Percentiles rank a stretch among this genome's conserved stretches.
phyloP scores from a whole-genome alignment of 139 green algal genomes.

The Coelastrella sp. region DNA sequence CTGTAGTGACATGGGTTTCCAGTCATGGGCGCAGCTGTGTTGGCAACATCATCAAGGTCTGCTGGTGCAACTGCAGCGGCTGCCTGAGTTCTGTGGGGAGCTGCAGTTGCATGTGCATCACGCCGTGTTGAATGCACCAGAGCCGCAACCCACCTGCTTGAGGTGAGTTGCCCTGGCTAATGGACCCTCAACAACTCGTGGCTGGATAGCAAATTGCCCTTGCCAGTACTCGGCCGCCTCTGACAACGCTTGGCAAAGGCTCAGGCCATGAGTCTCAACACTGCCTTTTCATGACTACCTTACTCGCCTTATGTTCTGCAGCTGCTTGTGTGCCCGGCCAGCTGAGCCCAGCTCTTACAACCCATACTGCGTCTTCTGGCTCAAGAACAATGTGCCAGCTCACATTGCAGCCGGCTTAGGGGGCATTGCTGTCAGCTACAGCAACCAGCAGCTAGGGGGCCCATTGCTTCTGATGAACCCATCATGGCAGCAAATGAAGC shows the following conservation, averaged over 20 bases:
- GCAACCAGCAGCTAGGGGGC: too few species aligned
- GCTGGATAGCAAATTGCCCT: too few species aligned
- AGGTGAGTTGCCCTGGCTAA: too few species aligned
- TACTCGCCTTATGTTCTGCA: background rate
- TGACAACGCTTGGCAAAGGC: too few species aligned
- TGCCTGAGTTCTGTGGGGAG: background rate
- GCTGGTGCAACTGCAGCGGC: conserved; percentile 13
- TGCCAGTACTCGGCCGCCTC: too few species aligned
- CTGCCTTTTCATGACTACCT: too few species aligned
- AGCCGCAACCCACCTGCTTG: background rate
- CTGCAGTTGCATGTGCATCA: conserved; percentile 9
- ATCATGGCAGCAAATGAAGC: too few species aligned
- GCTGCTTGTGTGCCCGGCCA: background rate
- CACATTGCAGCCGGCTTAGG: too few species aligned
- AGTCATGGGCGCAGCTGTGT: background rate
- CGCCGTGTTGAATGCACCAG: background rate
- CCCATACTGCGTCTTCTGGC: background rate
- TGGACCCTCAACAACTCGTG: too few species aligned
- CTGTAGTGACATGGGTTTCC: background rate
- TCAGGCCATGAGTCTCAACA: too few species aligned
- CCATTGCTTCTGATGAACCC: too few species aligned
- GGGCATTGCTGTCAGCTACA: too few species aligned
- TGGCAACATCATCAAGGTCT: conserved; percentile 5
- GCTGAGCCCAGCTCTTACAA: background rate
- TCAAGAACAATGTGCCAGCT: background rate